These are phyloP conservation scores for Teratosphaeria destructans DNA, from an alignment of 2,329 filamentous ascomycete species.

Conservation along the genomic window DNA sequence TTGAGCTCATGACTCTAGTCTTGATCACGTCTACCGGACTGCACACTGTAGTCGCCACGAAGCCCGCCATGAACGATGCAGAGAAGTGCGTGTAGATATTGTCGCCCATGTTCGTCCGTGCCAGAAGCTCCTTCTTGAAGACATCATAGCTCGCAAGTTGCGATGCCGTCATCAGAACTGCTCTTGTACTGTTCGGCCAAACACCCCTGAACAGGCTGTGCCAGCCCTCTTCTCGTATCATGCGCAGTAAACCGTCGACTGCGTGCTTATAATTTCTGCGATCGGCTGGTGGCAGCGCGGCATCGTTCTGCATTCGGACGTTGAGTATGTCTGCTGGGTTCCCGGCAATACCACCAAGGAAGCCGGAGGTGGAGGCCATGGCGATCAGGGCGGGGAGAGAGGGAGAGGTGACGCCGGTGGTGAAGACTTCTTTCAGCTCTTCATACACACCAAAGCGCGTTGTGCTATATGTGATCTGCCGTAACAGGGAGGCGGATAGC, in stretches of 20 bases:
- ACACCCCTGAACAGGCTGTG: constrained; percentile 73
- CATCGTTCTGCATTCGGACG: constrained; percentile 95
- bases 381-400: constrained; percentile 63
- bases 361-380: constrained; percentile 74
- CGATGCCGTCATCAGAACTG: constrained; percentile 76
- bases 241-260: constrained; percentile 72
- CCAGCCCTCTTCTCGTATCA: constrained; percentile 73
- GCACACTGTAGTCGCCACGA: constrained; percentile 75
- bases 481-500: constrained; percentile 82
- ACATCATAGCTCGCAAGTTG: constrained; percentile 78
- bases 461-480: constrained; percentile 88
- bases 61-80: constrained; percentile 66
- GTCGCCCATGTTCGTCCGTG: constrained; percentile 55
- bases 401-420: constrained; percentile 43
- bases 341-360: constrained; percentile 78
- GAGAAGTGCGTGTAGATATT: constrained; percentile 68
- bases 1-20: constrained; percentile 72
- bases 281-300: constrained; percentile 60
- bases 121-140: constrained; percentile 62
- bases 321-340: constrained; percentile 96
- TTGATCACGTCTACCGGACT: constrained; percentile 84
- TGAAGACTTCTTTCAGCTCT: constrained; percentile 66
- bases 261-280: constrained; percentile 85
- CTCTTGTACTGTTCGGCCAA: constrained; percentile 69
- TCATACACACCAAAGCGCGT: constrained; percentile 96